Percentiles rank a stretch among this genome's conserved stretches.
Conservation (phyloP, 2,329 filamentous ascomycete species). For the Fusarium domesticum region DNA sequence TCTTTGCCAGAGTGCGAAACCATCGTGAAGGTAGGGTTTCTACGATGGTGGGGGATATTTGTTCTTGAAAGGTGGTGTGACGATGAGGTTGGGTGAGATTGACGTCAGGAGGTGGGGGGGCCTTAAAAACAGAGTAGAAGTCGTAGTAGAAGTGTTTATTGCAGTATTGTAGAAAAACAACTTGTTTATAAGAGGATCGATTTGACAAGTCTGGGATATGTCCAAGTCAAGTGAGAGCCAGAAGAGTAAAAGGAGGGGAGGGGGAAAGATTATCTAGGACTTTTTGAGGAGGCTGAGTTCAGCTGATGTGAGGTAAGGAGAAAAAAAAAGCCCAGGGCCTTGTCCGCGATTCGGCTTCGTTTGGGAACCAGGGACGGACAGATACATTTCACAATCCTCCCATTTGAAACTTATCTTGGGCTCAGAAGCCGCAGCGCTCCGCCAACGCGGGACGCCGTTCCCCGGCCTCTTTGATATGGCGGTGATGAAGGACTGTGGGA, state of each 20-base stretch:
- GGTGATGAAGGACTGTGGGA: too few species aligned
- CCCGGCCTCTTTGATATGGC: not conserved
- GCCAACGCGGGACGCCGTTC: not conserved
- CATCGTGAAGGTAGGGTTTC: constrained; percentile 16
- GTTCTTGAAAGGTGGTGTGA: constrained; percentile 1
- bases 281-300: not conserved
- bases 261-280: not conserved
- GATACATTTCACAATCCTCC: not conserved
- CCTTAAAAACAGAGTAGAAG: too few species aligned
- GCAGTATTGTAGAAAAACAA: too few species aligned
- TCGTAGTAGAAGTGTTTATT: constrained; percentile 2
- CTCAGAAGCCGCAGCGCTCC: not conserved
- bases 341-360: not conserved
- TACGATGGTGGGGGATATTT: constrained; percentile 1
- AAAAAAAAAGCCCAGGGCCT: too few species aligned
- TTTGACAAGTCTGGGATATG: too few species aligned
- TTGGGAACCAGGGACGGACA: not conserved
- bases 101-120: constrained; percentile 19
- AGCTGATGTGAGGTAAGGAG: not conserved
- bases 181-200: too few species aligned
- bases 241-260: not conserved
- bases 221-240: not conserved
- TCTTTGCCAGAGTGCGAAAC: constrained; percentile 43
- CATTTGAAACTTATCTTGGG: too few species aligned
- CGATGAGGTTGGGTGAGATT: constrained; percentile 11